Evolutionary conservation across 2,329 filamentous ascomycete species (phyloP).

Genomic region (Hymenotorrendiella dingleyae): DNA sequence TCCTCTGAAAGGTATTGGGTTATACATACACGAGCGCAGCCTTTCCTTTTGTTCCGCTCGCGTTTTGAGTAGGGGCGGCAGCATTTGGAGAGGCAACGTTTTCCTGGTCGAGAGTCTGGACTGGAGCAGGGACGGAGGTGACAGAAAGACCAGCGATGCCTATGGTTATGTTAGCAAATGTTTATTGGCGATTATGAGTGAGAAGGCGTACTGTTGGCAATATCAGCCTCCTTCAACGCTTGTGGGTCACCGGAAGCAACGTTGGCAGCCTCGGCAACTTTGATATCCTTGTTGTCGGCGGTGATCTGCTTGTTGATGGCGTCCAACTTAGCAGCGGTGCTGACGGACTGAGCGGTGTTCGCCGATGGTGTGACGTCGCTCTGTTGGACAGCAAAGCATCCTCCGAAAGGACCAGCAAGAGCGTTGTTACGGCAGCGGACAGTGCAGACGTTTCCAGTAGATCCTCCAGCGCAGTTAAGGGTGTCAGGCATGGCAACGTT

Average conservation of each 20-base stretch:
- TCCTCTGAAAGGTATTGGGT: too few species aligned
- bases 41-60: too few species aligned
- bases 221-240: constrained; percentile 29
- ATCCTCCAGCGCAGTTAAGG: constrained; percentile 55
- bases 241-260: constrained; percentile 30
- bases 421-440: constrained; percentile 58
- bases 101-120: constrained; percentile 31
- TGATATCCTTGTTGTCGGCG: constrained; percentile 45
- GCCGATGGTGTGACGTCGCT: constrained; percentile 36
- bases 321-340: constrained; percentile 39
- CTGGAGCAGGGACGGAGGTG: constrained; percentile 29
- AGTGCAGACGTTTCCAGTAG: constrained; percentile 55
- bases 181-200: not conserved
- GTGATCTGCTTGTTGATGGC: constrained; percentile 43
- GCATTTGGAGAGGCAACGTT: too few species aligned
- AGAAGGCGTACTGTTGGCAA: constrained; percentile 22
- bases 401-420: constrained; percentile 56
- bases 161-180: not conserved
- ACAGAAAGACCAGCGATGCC: constrained; percentile 28
- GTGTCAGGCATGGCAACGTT: constrained; percentile 48
- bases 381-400: constrained; percentile 53
- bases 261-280: constrained; percentile 39
- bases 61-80: too few species aligned
- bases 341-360: constrained; percentile 41
- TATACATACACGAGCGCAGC: too few species aligned